These are phyloP conservation scores for Ophiocordyceps camponoti-floridani DNA, from an alignment of 2,329 filamentous ascomycete species.

Conservation along the genomic window DNA sequence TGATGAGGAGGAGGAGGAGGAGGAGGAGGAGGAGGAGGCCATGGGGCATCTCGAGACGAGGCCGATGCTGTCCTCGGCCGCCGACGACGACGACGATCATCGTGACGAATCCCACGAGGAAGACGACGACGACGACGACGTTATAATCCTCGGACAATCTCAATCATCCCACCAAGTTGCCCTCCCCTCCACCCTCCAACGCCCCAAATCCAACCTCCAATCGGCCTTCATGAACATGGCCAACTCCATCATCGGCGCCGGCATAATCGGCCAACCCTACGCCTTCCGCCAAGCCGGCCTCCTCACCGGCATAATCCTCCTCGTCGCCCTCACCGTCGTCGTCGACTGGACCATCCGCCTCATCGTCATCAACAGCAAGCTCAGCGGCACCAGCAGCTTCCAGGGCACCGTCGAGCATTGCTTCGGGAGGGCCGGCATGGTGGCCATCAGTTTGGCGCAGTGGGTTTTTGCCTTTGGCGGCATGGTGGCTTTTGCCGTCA, in stretches of 20 bases:
- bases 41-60: no score
- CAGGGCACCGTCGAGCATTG: slow-evolving; percentile 93
- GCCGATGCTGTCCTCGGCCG: slow-evolving; percentile 10
- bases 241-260: slow-evolving; percentile 82
- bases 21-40: no score
- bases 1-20: no score
- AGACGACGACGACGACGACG: neutral
- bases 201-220: slow-evolving; percentile 70
- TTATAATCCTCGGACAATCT: no score
- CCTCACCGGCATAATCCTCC: slow-evolving; percentile 57
- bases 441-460: slow-evolving; percentile 80
- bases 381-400: slow-evolving; percentile 85
- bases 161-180: no score
- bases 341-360: slow-evolving; percentile 96
- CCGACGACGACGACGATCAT: slow-evolving; percentile 20
- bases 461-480: slow-evolving; percentile 98
- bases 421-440: slow-evolving; percentile 71
- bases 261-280: slow-evolving; percentile 76
- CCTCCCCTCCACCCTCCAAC: slow-evolving; percentile 29
- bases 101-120: neutral
- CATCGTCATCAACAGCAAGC: slow-evolving; percentile 94
- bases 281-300: slow-evolving; percentile 89
- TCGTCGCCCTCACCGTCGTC: slow-evolving; percentile 62
- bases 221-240: slow-evolving; percentile 99
- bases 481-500: slow-evolving; percentile 96